Evolutionary conservation across 2,329 filamentous ascomycete genomes (phyloP), one percentile per base, ranked within the genome.

Genomic region (Neospermospora avenae): DNA sequence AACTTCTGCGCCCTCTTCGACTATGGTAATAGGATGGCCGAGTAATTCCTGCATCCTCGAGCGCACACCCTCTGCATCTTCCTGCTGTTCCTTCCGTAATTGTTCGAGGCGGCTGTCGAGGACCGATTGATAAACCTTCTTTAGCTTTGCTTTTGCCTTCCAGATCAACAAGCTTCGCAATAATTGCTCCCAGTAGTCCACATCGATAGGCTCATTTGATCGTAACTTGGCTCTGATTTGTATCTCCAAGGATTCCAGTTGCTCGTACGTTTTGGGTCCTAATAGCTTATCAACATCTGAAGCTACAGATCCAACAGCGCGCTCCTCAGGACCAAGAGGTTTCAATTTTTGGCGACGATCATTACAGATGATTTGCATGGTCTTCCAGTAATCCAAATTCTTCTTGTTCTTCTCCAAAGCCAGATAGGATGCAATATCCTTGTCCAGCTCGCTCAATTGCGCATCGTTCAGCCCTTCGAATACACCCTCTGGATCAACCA

Each of bases 101-200:
- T 83, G 80, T 48, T 86, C 81, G 53, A 90, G 77, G 34, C 90
- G 85, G 67, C 84, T 87, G 59, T 85, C 84, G 63, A 89, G 82
- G 63, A 97, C 89, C 13, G 84, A 84, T 65, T 90, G 85, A 66
- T 88, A 93, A 16, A 97, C 86, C 63, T 84, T 87, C 66, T 86
- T 86, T 56, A 99, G 77, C 73, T 88, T 91, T 2, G 92, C 91
- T 73, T 90, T 92, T 35, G 95, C 91, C 77, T 98, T 98, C 86
- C 91, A 97, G 1, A 96, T 86, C 6, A 89, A 80, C 64, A 99
- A 78, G 71, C 88, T 96, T 66, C 87, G 87, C 63, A 99, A 80
- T 16, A 99, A 80, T 72, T 96, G 91, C 72, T 96, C 91, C 95
- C 95, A 99, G 74, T 98, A 99, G 75, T 99, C 95, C 2, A 90